Evolutionary conservation across 306 rosid genomes (phyloP), one percentile per base, ranked within the genome.

Genomic region (Hippophae rhamnoides): DNA sequence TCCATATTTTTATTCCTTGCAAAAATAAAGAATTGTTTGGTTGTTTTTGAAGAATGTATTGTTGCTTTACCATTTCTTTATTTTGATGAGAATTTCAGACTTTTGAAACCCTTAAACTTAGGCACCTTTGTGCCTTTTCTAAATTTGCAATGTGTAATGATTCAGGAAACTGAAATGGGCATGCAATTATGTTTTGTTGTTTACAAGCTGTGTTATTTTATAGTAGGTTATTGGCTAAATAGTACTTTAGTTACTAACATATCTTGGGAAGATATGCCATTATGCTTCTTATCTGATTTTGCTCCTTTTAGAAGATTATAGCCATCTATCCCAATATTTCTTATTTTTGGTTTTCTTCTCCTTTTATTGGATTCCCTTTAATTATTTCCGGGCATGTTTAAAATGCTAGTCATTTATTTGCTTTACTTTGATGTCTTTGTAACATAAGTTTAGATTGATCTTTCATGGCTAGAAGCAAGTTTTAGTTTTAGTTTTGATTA

Each of bases 111-210:
- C 55, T 10, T 11, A 9, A 23, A 10, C 3, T 52, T 8, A 31
- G 51, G 65, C 12, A 41, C 40, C 61, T 43, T 27, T 13, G 52
- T 31, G 38, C 38, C 38, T 31, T 31, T 31, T 31, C 50, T 14
- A 52, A 51, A 38, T 31, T 64, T 9, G 38, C 38, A 31, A 31
- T 31, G 8, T 43, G 13, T 52, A 13, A 43, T 13, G 5, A 13
- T 49, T 54, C 54, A 51, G 9, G 52, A 18, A 58, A 40, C 57
- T 46, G 54, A 62, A 54, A 43, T 63, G 47, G 54, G 41, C 27
- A 47, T 13, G 61, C 40, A 27, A 41, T 10, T 12, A 2, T 12
- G 8, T 61, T 23, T 25, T 25, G 42, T 40, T n/a, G 31, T n/a
- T 43, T 1, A 23, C 6, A n/a, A 7, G 13, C 38, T 26, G 1